A percentile compares a stretch with the other conserved stretches of the same genome.
Conservation (phyloP, 2,329 filamentous ascomycete species). For the Penicillium sp. region DNA sequence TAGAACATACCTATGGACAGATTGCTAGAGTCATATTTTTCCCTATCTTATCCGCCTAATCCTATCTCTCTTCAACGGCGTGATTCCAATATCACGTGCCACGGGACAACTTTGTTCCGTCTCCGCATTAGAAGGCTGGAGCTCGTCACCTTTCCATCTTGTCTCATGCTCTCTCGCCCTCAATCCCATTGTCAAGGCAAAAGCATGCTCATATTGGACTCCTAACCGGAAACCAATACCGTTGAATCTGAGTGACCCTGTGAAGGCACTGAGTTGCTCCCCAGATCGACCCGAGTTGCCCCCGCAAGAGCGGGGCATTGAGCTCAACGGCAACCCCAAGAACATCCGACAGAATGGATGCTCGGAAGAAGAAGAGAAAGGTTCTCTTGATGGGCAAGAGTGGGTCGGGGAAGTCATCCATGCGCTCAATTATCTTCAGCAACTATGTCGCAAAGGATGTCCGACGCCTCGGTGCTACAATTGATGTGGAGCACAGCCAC, state of each 20-base stretch:
- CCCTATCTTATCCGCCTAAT: not conserved
- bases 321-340: constrained; percentile 16
- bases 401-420: constrained; percentile 95
- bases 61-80: not conserved
- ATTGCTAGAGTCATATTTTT: not conserved
- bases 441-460: constrained; percentile 98
- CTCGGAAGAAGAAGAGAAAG: constrained; percentile 73
- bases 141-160: constrained; percentile 13
- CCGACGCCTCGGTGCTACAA: constrained; percentile 85
- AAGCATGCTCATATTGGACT: not conserved
- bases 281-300: constrained; percentile 15
- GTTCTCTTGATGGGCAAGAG: constrained; percentile 91
- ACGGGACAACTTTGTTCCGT: constrained; percentile 20
- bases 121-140: constrained; percentile 24
- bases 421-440: constrained; percentile 98
- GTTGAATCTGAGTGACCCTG: not conserved
- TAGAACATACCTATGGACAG: not conserved
- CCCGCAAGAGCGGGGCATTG: constrained; percentile 26
- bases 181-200: constrained; percentile 17
- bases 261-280: constrained; percentile 11
- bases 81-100: constrained; percentile 13
- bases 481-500: constrained; percentile 97
- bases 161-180: constrained; percentile 3
- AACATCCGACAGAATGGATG: constrained; percentile 38
- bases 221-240: not conserved